Conservation (phyloP, 768 basidiomycete genomes). For the Mycena amicta region DNA sequence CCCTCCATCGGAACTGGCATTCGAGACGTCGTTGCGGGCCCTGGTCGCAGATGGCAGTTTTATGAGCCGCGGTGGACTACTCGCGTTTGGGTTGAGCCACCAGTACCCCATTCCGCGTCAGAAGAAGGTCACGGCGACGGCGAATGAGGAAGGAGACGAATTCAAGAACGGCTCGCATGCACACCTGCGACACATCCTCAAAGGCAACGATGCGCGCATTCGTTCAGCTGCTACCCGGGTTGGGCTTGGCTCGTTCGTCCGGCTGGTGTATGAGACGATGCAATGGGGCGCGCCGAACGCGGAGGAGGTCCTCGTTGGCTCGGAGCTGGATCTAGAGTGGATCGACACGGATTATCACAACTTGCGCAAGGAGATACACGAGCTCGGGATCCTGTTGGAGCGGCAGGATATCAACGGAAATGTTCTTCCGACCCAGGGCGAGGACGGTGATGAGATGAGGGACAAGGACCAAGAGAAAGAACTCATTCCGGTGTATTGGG, state of each 20-base stretch:
- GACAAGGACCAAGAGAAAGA: neutral
- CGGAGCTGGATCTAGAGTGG: neutral
- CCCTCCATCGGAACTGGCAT: neutral
- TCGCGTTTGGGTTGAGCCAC: conserved; percentile 1
- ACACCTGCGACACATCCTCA: neutral
- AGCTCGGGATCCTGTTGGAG: neutral
- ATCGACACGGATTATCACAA: neutral
- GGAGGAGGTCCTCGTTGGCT: neutral
- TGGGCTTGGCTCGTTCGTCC: neutral
- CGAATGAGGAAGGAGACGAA: neutral
- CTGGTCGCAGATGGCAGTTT: neutral
- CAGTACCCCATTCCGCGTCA: neutral
- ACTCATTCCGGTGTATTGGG: neutral
- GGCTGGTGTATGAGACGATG: neutral
- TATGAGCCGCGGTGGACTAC: neutral
- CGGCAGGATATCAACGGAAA: neutral
- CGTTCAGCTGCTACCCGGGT: neutral
- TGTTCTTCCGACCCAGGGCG: neutral
- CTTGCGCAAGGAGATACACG: neutral
- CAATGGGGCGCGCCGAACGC: neutral
- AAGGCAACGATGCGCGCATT: conserved; percentile 6
- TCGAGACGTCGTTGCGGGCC: neutral
- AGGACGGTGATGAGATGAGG: neutral
- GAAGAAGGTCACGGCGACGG: neutral
- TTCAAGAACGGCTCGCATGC: neutral